These are phyloP conservation scores for Lentinula edodes DNA, from an alignment of 768 basidiomycete species.

Conservation along the genomic window DNA sequence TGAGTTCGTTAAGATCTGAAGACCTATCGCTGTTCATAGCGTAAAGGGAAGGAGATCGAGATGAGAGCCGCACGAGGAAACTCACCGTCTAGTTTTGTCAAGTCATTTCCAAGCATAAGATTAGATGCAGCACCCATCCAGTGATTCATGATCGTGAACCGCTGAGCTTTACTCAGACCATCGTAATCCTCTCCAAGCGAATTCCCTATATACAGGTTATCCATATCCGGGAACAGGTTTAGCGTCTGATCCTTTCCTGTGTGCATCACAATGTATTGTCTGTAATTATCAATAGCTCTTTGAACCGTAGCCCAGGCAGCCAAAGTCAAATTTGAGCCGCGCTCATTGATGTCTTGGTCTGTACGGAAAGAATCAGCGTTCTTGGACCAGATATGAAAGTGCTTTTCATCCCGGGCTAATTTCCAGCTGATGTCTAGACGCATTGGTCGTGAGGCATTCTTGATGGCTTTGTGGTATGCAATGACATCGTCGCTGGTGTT, in stretches of 20 bases:
- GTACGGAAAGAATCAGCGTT: constrained; percentile 9
- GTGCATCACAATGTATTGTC: constrained; percentile 7
- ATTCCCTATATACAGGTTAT: constrained; percentile 7
- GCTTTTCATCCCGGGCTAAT: constrained; percentile 3
- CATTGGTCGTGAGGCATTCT: constrained; percentile 7
- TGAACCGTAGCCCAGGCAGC: constrained; percentile 8
- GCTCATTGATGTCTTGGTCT: constrained; percentile 11
- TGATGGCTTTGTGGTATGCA: constrained; percentile 8
- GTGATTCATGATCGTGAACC: constrained; percentile 4
- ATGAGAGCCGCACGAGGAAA: background rate
- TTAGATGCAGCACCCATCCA: constrained; percentile 8
- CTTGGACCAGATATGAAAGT: constrained; percentile 6
- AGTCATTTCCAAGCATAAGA: constrained; percentile 7
- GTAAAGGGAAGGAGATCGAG: background rate
- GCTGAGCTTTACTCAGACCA: background rate
- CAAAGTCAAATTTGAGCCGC: constrained; percentile 1
- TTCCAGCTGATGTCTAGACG: constrained; percentile 11
- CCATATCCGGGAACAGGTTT: constrained; percentile 8
- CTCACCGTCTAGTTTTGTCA: constrained; percentile 4
- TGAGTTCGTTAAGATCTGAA: background rate
- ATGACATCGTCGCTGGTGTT: constrained; percentile 4
- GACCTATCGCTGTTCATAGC: background rate
- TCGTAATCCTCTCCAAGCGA: background rate
- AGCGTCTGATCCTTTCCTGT: constrained; percentile 3
- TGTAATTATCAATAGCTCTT: constrained; percentile 8